A percentile compares a stretch with the other conserved stretches of the same genome.
Conservation (phyloP, 371 early-diverging fungal species). For the Mucor lusitanicus region DNA sequence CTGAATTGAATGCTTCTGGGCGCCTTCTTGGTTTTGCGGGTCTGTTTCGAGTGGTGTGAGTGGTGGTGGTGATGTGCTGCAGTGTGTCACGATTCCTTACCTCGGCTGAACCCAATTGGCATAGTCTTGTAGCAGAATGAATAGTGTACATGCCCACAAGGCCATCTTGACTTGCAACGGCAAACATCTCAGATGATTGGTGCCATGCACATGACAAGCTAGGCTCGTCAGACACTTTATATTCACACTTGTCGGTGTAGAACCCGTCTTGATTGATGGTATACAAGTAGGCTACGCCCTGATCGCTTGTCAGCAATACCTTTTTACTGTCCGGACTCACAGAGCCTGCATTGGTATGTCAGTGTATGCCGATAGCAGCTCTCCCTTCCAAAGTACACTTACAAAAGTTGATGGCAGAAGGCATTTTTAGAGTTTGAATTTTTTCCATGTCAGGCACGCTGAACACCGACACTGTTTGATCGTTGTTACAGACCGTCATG, state of each 20-base stretch:
- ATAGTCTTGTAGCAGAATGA: slow-evolving; percentile 50
- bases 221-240: slow-evolving; percentile 34
- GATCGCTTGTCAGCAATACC: slow-evolving; percentile 85
- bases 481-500: slow-evolving; percentile 87
- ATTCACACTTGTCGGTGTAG: slow-evolving; percentile 52
- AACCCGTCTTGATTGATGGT: slow-evolving; percentile 46
- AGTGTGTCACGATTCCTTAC: slow-evolving; percentile 5
- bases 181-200: slow-evolving; percentile 70
- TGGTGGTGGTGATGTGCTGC: neutral
- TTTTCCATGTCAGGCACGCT: slow-evolving; percentile 68
- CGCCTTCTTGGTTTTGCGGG: slow-evolving; percentile 69
- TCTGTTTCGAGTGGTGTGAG: slow-evolving; percentile 35
- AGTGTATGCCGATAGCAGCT: neutral
- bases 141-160: slow-evolving; percentile 71
- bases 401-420: slow-evolving; percentile 82
- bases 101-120: slow-evolving; percentile 27
- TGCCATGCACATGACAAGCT: slow-evolving; percentile 72
- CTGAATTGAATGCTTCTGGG: slow-evolving; percentile 83
- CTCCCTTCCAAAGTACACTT: slow-evolving; percentile 7
- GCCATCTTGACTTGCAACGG: slow-evolving; percentile 80
- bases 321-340: slow-evolving; percentile 81
- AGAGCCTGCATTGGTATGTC: slow-evolving; percentile 44
- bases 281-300: slow-evolving; percentile 76
- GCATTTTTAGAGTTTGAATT: slow-evolving; percentile 63
- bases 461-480: slow-evolving; percentile 84